Conservation (phyloP, 1,284 basidiomycete genomes). For the Fereydounia khargensis region DNA sequence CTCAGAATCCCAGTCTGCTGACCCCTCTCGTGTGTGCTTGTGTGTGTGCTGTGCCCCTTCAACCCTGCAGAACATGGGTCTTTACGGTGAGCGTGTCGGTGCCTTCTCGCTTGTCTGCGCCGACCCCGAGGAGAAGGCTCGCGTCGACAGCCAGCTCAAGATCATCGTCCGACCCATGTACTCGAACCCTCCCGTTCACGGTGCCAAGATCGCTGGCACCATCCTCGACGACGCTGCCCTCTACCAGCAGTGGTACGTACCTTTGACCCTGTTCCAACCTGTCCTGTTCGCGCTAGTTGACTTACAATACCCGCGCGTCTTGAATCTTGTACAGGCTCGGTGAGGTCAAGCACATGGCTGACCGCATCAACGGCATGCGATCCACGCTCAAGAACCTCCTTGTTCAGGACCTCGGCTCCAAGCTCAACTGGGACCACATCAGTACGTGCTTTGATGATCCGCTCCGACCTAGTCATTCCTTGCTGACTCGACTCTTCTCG, state of each 20-base stretch:
- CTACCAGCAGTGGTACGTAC: conserved; percentile 57
- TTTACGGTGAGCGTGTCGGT: conserved; percentile 58
- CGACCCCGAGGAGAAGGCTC: conserved; percentile 49
- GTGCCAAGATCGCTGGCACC: conserved; percentile 59
- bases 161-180: conserved; percentile 96
- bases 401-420: conserved; percentile 53
- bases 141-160: conserved; percentile 64
- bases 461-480: no score
- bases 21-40: no score
- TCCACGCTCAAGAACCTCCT: conserved; percentile 52
- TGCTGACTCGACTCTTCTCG: neutral
- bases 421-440: conserved; percentile 59
- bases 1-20: no score
- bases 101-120: conserved; percentile 50
- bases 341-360: conserved; percentile 58
- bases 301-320: no score
- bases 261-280: neutral
- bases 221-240: conserved; percentile 59
- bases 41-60: no score
- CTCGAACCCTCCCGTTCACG: conserved; percentile 93
- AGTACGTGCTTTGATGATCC: no score
- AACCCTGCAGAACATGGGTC: conserved; percentile 58
- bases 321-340: conserved; percentile 41
- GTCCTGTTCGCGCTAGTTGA: no score
- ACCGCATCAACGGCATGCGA: conserved; percentile 58